Conservation (phyloP, 2,329 filamentous ascomycete species). For the Ramularia endophylla region DNA sequence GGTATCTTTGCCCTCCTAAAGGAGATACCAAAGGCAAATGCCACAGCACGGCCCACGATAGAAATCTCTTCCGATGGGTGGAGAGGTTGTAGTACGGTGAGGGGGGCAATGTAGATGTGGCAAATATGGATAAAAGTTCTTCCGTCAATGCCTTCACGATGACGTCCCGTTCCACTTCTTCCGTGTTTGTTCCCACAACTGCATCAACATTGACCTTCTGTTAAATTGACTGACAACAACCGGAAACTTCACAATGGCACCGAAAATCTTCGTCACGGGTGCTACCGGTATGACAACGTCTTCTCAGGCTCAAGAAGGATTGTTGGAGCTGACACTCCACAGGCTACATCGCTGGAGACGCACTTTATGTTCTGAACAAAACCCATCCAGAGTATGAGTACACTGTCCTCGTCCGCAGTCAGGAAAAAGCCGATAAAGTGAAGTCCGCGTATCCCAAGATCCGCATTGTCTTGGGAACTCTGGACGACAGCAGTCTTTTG, state of each 20-base stretch:
- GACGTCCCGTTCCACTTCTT: no score
- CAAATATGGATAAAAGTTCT: no score
- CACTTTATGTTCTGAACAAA: slow-evolving; percentile 38
- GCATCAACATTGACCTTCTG: no score
- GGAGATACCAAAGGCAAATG: no score
- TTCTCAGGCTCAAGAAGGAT: not conserved
- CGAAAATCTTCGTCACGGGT: slow-evolving; percentile 28
- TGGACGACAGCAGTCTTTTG: slow-evolving; percentile 42
- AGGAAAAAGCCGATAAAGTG: slow-evolving; percentile 43
- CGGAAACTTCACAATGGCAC: slow-evolving; percentile 14
- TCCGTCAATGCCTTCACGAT: no score
- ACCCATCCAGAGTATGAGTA: slow-evolving; percentile 47
- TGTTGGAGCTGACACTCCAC: slow-evolving; percentile 25
- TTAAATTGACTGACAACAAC: no score
- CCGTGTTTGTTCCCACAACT: no score
- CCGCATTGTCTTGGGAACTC: slow-evolving; percentile 46
- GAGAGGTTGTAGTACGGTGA: no score
- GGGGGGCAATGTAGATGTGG: no score
- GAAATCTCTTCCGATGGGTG: no score
- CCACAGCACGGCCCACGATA: no score
- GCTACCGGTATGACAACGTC: not conserved
- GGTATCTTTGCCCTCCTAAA: no score
- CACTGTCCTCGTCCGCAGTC: slow-evolving; percentile 45
- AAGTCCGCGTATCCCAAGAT: slow-evolving; percentile 30
- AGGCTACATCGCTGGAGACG: slow-evolving; percentile 44